These are phyloP conservation scores for Tolypocladium guangdongense DNA, from an alignment of 2,329 filamentous ascomycete genomes.

Conservation along the genomic window DNA sequence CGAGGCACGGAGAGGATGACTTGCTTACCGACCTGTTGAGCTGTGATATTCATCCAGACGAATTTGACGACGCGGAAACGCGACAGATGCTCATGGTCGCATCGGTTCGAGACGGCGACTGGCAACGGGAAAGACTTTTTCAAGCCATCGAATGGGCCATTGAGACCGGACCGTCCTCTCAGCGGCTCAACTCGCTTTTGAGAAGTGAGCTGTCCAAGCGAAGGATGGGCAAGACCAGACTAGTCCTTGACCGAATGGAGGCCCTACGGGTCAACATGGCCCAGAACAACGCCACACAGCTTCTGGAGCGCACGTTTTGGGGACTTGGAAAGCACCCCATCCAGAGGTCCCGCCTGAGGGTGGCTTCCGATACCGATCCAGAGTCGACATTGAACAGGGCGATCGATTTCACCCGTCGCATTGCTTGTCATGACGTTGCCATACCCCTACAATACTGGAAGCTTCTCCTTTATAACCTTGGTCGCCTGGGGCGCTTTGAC, in stretches of 20 bases:
- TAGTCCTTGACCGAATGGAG: constrained; percentile 22
- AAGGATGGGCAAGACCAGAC: constrained; percentile 11
- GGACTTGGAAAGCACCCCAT: constrained; percentile 16
- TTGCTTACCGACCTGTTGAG: constrained; percentile 34
- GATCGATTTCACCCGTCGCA: constrained; percentile 16
- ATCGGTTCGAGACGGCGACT: constrained; percentile 21
- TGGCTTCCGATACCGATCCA: background rate
- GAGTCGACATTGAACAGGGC: constrained; percentile 17
- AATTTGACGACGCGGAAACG: constrained; percentile 36
- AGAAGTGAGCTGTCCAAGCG: constrained; percentile 6
- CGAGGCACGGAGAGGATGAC: constrained; percentile 40
- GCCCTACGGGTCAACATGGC: constrained; percentile 15
- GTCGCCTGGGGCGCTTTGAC: constrained; percentile 29
- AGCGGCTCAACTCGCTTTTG: constrained; percentile 13
- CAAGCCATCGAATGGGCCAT: constrained; percentile 25
- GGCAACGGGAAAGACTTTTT: constrained; percentile 31
- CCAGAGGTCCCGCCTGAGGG: background rate
- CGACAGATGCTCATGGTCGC: constrained; percentile 27
- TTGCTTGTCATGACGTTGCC: constrained; percentile 20
- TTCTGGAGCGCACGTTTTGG: constrained; percentile 16
- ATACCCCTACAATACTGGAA: constrained; percentile 30
- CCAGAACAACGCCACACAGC: constrained; percentile 14
- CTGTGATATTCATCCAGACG: constrained; percentile 43
- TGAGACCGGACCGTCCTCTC: constrained; percentile 8
- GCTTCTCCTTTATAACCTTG: constrained; percentile 31